Conservation (phyloP, 306 rosid species). For the Myrica gale region DNA sequence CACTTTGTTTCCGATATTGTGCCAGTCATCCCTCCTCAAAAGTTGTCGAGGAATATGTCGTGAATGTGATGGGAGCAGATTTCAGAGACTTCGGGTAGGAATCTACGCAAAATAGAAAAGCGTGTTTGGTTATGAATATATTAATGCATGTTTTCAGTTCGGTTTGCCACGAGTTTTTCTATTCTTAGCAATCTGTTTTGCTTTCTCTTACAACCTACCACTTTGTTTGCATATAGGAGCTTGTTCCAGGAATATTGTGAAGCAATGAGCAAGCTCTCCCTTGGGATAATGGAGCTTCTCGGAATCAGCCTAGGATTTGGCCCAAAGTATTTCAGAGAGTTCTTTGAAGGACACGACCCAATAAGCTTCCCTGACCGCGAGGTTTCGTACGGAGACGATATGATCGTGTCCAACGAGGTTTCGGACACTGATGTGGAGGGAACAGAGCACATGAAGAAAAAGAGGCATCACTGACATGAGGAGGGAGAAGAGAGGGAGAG, state of each 20-base stretch:
- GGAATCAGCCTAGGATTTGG: conserved; percentile 80
- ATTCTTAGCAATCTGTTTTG: neutral
- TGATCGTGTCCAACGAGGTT: conserved; percentile 24
- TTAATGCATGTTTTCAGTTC: neutral
- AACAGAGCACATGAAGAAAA: conserved; percentile 27
- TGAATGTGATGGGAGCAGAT: conserved; percentile 58
- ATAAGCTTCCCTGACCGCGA: conserved; percentile 22
- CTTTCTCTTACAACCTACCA: neutral
- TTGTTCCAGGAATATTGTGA: conserved; percentile 66
- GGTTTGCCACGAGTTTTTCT: neutral
- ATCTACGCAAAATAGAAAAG: neutral
- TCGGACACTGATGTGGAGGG: conserved; percentile 14
- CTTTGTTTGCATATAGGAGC: conserved; percentile 31
- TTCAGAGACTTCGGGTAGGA: conserved; percentile 60
- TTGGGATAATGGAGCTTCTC: conserved; percentile 65
- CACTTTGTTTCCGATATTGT: conserved; percentile 55
- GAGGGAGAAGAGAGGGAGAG: conserved; percentile 1
- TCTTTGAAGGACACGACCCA: conserved; percentile 54
- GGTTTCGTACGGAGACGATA: conserved; percentile 36
- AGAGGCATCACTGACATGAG: conserved; percentile 16
- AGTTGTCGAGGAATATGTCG: conserved; percentile 60
- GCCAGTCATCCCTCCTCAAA: conserved; percentile 13
- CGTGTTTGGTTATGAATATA: neutral
- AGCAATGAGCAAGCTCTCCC: conserved; percentile 56
- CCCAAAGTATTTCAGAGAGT: conserved; percentile 47